A percentile compares a stretch with the other conserved stretches of the same genome.
phyloP scores from a whole-genome alignment of 176 grass and related monocot species.

The Ampelocalamus luodianensis region DNA sequence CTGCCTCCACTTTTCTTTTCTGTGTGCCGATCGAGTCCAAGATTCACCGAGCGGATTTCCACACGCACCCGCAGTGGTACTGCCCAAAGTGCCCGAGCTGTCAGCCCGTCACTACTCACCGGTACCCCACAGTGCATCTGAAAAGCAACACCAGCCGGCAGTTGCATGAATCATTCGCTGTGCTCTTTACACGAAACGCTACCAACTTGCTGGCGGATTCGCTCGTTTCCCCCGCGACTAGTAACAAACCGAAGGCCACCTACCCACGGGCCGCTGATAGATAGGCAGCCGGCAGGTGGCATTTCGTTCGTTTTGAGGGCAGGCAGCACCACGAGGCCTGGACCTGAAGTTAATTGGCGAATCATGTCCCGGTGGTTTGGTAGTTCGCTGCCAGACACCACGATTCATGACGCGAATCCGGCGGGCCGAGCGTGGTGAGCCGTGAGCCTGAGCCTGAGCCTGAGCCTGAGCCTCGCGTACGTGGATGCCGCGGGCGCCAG shows the following conservation, averaged over 20 bases:
- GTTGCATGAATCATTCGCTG: constrained; percentile 12
- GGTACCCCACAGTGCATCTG: too few relatives aligned
- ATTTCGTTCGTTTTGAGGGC: too few relatives aligned
- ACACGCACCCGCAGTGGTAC: not conserved
- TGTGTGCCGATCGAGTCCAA: too few relatives aligned
- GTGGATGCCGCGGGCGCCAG: constrained; percentile 37
- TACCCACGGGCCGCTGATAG: too few relatives aligned
- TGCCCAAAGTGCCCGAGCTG: not conserved
- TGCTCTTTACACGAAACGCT: not conserved
- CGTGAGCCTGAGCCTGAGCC: not conserved
- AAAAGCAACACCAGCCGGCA: constrained; percentile 17
- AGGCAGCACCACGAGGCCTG: too few relatives aligned
- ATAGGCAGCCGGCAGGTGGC: too few relatives aligned
- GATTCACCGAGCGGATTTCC: too few relatives aligned
- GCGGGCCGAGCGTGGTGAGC: too few relatives aligned
- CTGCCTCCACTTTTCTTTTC: too few relatives aligned
- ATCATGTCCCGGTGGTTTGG: not conserved
- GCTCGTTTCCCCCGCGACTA: not conserved
- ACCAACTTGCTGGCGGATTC: not conserved
- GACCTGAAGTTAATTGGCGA: not conserved
- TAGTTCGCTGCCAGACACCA: not conserved
- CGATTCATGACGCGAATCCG: not conserved
- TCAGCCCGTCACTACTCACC: not conserved
- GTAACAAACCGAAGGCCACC: not conserved
- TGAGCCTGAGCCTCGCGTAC: not conserved